Evolutionary conservation across 2,329 filamentous ascomycete species (phyloP), one percentile per base, ranked within the genome.

Genomic region (Ascochyta rabiei): DNA sequence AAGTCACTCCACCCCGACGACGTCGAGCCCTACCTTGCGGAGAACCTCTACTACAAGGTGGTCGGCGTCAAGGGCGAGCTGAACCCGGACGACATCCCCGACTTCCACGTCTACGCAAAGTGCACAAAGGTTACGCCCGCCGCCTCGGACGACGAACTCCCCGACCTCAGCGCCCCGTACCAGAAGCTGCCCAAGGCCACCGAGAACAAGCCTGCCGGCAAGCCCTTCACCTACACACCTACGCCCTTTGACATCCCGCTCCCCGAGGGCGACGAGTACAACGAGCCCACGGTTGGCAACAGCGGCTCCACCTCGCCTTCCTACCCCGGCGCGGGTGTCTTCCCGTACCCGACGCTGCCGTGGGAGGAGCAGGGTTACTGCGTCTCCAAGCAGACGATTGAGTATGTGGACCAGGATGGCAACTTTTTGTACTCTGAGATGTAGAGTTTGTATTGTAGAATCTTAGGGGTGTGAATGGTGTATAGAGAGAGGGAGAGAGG

Each of bases 11-110:
- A 66, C 55, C 67, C 68, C 35, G 70, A 73, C 33, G 53, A 71
- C 37, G 67, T 74, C 34, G 65, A 70, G 54, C 49, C 64, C 7
- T 75, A 74, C 63, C 68, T 76, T n/a, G 60, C 61, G 39, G 48
- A 68, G 43, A 61, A 76, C 62, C 63, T 76, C 21, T 61, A 68
- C 66, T 75, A 72, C 67, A 70, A 67, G 47, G 63, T 76, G 34
- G 61, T 75, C 24, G 66, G 66, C 34, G 56, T 64, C 39, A 66
- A 70, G 24, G 67, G 68, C 55, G 70, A 74, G 59, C 45, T 74
- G 24, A 55, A 64, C 42, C 54, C 68, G 2, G 61, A 68, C 2
- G 46, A 64, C 5, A 53, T 75, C 48, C 68, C 71, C 44, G 66
- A 68, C 62, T 63, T 75, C 52, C 72, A 75, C 57, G 56, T 75